Conservation (phyloP, 495 filamentous ascomycete species). For the Peziza echinospora region DNA sequence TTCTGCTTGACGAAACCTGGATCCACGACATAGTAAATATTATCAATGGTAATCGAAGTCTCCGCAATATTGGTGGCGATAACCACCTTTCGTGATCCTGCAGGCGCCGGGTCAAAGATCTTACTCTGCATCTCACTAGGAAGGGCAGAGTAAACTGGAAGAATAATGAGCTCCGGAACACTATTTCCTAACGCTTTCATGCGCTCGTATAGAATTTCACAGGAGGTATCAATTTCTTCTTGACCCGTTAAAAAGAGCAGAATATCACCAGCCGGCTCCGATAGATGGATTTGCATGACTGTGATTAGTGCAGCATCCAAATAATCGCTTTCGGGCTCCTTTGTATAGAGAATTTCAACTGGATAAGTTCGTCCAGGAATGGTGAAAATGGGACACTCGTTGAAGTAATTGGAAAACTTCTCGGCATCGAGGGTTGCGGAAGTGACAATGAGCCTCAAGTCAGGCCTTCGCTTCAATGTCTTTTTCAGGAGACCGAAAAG, state of each 20-base stretch:
- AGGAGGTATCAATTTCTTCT: slow-evolving; percentile 92
- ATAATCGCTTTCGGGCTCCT: slow-evolving; percentile 90
- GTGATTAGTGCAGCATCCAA: slow-evolving; percentile 86
- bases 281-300: slow-evolving; percentile 94
- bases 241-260: slow-evolving; percentile 89
- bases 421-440: slow-evolving; percentile 92
- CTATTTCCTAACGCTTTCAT: slow-evolving; percentile 87
- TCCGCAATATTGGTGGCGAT: slow-evolving; percentile 98
- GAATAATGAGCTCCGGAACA: slow-evolving; percentile 78
- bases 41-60: slow-evolving; percentile 91
- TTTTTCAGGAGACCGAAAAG: slow-evolving; percentile 90
- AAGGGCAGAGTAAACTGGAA: slow-evolving; percentile 84
- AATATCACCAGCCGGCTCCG: slow-evolving; percentile 78
- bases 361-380: slow-evolving; percentile 91
- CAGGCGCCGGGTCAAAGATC: slow-evolving; percentile 84
- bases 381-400: slow-evolving; percentile 81
- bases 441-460: slow-evolving; percentile 88
- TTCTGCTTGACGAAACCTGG: slow-evolving; percentile 97
- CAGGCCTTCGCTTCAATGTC: slow-evolving; percentile 61
- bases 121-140: slow-evolving; percentile 83
- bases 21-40: slow-evolving; percentile 93
- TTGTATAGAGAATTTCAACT: slow-evolving; percentile 82
- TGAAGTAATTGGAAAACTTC: slow-evolving; percentile 91
- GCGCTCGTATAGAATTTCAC: slow-evolving; percentile 77
- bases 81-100: slow-evolving; percentile 78